Evolutionary conservation across 495 filamentous ascomycete species (phyloP).

Genomic region (Acidiella bohemica): DNA sequence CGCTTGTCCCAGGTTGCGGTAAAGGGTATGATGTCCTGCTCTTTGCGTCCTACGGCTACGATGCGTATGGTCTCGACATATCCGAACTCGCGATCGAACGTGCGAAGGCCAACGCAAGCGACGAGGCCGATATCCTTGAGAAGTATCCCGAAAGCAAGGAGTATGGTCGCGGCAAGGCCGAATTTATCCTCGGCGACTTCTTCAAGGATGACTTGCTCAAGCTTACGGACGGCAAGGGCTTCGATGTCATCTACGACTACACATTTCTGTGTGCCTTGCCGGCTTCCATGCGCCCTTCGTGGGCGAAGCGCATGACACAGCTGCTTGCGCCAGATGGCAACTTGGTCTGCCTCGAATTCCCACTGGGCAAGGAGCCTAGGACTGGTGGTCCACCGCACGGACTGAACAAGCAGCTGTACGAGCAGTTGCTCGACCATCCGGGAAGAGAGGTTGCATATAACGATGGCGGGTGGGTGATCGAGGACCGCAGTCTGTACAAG

Average conservation of each 20-base stretch:
- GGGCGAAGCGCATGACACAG: slow-evolving; percentile 52
- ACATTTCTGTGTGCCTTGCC: slow-evolving; percentile 74
- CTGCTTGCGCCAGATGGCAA: slow-evolving; percentile 47
- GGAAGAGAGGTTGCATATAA: slow-evolving; percentile 52
- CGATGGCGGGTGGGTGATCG: slow-evolving; percentile 39
- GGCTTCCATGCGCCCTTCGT: slow-evolving; percentile 48
- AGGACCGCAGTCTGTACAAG: slow-evolving; percentile 30
- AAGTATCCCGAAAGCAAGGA: slow-evolving; percentile 35
- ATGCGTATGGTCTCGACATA: slow-evolving; percentile 60
- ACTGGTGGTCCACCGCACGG: slow-evolving; percentile 59
- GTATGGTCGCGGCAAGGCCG: slow-evolving; percentile 42
- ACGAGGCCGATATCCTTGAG: slow-evolving; percentile 19
- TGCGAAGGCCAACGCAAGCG: slow-evolving; percentile 36
- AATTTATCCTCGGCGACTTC: slow-evolving; percentile 57
- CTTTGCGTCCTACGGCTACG: slow-evolving; percentile 25
- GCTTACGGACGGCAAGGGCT: slow-evolving; percentile 33
- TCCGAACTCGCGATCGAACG: slow-evolving; percentile 42
- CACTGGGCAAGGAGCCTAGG: slow-evolving; percentile 50
- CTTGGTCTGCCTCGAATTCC: slow-evolving; percentile 72
- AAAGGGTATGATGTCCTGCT: slow-evolving; percentile 33
- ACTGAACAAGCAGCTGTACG: slow-evolving; percentile 47
- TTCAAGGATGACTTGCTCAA: slow-evolving; percentile 48
- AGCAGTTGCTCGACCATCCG: slow-evolving; percentile 50
- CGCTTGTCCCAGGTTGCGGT: slow-evolving; percentile 51
- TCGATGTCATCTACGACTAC: slow-evolving; percentile 78